Base-by-base conservation (phyloP, 2,329 filamentous ascomycete genomes). In the Sclerotinia sclerotiorum region DNA sequence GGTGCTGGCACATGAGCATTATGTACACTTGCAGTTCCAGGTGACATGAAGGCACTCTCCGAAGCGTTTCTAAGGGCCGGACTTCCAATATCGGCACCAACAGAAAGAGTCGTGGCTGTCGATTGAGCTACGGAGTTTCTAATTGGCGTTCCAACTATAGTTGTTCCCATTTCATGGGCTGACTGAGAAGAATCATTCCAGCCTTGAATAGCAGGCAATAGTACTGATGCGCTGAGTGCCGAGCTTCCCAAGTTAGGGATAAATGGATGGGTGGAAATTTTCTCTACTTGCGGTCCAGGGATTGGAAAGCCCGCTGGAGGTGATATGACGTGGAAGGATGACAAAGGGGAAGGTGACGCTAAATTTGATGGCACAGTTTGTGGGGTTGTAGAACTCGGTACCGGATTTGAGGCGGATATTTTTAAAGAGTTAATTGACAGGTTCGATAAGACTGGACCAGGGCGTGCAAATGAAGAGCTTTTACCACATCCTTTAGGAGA, bases 401-500 rank as follows among this genome's bases (percentile, higher is more conserved):
- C 39, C 13, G 8, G 27, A 46, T 44, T 54, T 17, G 48, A 48
- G 39, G 21, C 32, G 17, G 65, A 63, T 11, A 46, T 55, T 13
- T 54, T 63, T 19, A 63, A 63, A 21, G 57, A 63, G 49, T 46
- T 62, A 15, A 68, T 46, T 6, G 57, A 55, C 19, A 68, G 24
- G 24, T 63, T 68, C 15, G 65, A 55, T 49, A 68, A 68, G 29
- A 68, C 46, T 48, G 69, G 69, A 52, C 67, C 67, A 21, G 60
- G 51, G 19, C 27, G 49, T 39, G 67, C 67, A 54, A 57, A 68
- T 13, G 60, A 54, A 44, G 66, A 58, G 42, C 56, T 29, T 60
- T 42, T 60, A 2, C 67, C 67, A 46, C 72, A 74, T 10, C 69
- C 69, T 35, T 63, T 35, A 35, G 69, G 69, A 57, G 39, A 49